A percentile compares a stretch with the other conserved stretches of the same genome.
Evolutionary conservation across 2,329 filamentous ascomycete species (phyloP).

Genomic region (Penicillium oxalicum): DNA sequence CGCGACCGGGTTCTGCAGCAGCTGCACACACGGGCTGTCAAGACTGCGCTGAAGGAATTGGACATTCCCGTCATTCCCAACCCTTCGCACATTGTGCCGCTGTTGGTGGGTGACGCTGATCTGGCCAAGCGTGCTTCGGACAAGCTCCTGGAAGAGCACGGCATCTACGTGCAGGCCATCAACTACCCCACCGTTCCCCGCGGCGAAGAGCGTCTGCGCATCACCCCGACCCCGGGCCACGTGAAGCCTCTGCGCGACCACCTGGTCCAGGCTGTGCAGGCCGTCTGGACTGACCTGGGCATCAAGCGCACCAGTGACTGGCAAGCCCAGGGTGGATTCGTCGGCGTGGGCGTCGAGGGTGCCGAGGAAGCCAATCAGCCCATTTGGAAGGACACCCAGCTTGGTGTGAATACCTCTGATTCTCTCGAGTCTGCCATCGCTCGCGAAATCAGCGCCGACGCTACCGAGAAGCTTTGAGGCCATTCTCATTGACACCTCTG

Average conservation of each 20-base stretch:
- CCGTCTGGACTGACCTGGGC: slow-evolving; percentile 79
- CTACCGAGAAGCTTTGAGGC: slow-evolving; percentile 2
- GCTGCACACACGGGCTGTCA: slow-evolving; percentile 90
- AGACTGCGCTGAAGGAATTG: slow-evolving; percentile 68
- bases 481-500: background rate
- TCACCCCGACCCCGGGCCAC: slow-evolving; percentile 94
- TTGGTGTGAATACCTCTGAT: slow-evolving; percentile 60
- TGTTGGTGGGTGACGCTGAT: slow-evolving; percentile 90
- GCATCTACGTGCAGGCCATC: slow-evolving; percentile 97
- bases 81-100: slow-evolving; percentile 90
- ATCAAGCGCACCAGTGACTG: slow-evolving; percentile 93
- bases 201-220: slow-evolving; percentile 91
- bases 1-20: slow-evolving; percentile 90
- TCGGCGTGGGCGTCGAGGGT: slow-evolving; percentile 76
- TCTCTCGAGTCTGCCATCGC: slow-evolving; percentile 54
- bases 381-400: slow-evolving; percentile 89
- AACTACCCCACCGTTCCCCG: slow-evolving; percentile 98
- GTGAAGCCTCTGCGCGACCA: slow-evolving; percentile 77
- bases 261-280: slow-evolving; percentile 74
- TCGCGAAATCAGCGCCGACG: slow-evolving; percentile 29
- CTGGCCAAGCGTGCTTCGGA: slow-evolving; percentile 88
- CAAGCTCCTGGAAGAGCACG: slow-evolving; percentile 79
- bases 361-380: slow-evolving; percentile 56
- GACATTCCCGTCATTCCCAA: slow-evolving; percentile 98
- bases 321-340: slow-evolving; percentile 85